Evolutionary conservation across 106 monocot species (phyloP).

Genomic region (Xerophyta viscosa): DNA sequence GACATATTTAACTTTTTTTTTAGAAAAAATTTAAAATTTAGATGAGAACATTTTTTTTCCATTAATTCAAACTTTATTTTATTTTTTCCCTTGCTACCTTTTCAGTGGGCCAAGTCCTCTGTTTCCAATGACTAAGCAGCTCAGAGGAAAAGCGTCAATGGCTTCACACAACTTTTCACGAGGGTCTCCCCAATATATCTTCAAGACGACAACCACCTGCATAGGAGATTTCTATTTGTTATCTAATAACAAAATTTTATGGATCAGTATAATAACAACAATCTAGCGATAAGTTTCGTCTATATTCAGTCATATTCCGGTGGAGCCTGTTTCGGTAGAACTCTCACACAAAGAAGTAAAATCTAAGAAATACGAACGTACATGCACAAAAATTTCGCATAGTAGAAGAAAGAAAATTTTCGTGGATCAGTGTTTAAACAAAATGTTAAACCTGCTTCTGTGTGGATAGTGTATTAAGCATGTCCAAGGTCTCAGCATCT

Average conservation of each 20-base stretch:
- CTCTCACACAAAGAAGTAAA: too few species aligned
- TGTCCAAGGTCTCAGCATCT: slow-evolving; percentile 64
- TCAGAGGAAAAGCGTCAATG: slow-evolving; percentile 57
- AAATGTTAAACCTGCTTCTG: slow-evolving; percentile 53
- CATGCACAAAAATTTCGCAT: too few species aligned
- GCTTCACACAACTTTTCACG: slow-evolving; percentile 86
- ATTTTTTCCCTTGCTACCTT: slow-evolving; percentile 26
- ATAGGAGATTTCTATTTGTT: background rate
- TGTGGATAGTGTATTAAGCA: slow-evolving; percentile 45
- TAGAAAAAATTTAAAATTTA: background rate
- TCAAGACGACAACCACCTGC: slow-evolving; percentile 62
- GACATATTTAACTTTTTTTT: too few species aligned
- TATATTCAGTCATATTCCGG: too few species aligned
- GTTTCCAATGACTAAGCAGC: slow-evolving; percentile 67
- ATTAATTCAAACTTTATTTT: background rate
- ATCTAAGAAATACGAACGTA: too few species aligned
- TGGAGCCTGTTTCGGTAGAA: too few species aligned
- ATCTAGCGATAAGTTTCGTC: too few species aligned
- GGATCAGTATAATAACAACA: too few species aligned
- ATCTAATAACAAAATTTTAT: too few species aligned
- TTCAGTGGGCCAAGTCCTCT: slow-evolving; percentile 73
- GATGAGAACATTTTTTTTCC: too few species aligned
- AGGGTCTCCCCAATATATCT: slow-evolving; percentile 79
- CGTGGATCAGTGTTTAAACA: too few species aligned
- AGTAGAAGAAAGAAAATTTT: background rate